Conservation (phyloP, 345 rosid genomes). For the Trapa bicornis region DNA sequence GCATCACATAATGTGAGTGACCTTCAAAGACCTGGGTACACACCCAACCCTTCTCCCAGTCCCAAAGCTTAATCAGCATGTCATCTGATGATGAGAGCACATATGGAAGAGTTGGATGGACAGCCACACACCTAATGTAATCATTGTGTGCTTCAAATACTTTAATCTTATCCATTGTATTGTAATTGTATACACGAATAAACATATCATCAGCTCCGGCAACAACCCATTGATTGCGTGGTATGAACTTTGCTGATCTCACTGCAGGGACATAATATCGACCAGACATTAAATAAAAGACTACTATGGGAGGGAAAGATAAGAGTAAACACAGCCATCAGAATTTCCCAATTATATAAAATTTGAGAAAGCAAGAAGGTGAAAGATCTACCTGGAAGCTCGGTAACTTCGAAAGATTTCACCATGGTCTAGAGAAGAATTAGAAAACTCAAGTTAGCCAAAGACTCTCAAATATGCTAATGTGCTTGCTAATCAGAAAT, state of each 20-base stretch:
- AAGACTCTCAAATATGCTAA: background rate
- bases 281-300: background rate
- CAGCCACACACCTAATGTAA: constrained; percentile 85
- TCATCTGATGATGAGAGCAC: constrained; percentile 96
- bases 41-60: constrained; percentile 98
- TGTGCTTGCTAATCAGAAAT: background rate
- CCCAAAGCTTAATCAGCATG: constrained; percentile 98
- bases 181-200: constrained; percentile 83
- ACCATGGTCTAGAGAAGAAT: constrained; percentile 48
- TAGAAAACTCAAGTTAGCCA: constrained; percentile 11
- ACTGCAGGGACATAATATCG: constrained; percentile 35
- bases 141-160: constrained; percentile 96
- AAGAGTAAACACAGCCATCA: background rate
- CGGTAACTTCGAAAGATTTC: constrained; percentile 81
- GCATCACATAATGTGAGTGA: constrained; percentile 99
- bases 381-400: constrained; percentile 44
- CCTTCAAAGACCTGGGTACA: constrained; percentile 93
- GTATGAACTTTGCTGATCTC: constrained; percentile 83
- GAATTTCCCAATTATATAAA: background rate
- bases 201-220: constrained; percentile 93
- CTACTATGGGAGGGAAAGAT: background rate
- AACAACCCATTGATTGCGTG: constrained; percentile 87
- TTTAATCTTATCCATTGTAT: constrained; percentile 83
- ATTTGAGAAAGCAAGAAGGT: background rate
- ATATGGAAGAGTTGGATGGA: constrained; percentile 87